Conservation (phyloP, 176 grass and related monocot species). For the bread wheat (Triticum aestivum) region DNA sequence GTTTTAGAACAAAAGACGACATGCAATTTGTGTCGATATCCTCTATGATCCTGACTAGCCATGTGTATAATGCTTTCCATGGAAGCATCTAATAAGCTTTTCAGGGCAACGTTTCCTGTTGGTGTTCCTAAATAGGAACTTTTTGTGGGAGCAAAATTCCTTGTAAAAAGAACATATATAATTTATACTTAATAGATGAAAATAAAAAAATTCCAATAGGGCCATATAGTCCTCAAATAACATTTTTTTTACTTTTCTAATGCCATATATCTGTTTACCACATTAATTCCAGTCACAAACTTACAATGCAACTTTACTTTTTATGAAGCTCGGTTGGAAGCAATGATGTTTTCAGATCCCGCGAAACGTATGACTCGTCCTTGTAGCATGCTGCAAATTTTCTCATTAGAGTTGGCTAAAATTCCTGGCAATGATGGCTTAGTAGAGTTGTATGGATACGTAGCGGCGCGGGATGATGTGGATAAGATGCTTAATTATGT, state of each 20-base stretch:
- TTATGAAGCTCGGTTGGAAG: neutral
- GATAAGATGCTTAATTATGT: neutral
- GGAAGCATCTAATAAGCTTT: neutral
- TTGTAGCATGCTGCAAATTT: neutral
- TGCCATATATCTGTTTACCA: neutral
- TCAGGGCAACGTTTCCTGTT: conserved; percentile 2
- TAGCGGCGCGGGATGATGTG: neutral
- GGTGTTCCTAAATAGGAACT: neutral
- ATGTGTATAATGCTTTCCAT: neutral
- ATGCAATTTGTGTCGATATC: neutral
- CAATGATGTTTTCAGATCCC: neutral
- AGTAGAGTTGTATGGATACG: neutral
- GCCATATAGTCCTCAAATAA: neutral
- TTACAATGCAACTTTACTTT: neutral
- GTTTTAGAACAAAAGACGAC: neutral
- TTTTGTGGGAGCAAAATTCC: neutral
- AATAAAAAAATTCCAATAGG: neutral
- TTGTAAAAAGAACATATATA: neutral
- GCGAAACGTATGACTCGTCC: neutral
- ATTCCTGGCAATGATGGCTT: neutral
- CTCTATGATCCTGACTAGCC: neutral
- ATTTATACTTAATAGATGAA: neutral
- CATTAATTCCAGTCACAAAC: neutral
- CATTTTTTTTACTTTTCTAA: neutral
- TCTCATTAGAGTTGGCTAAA: neutral